Percentiles rank a stretch among this genome's conserved stretches.
These are phyloP conservation scores for Cytospora mali DNA, from an alignment of 2,329 filamentous ascomycete genomes.

Conservation along the genomic window DNA sequence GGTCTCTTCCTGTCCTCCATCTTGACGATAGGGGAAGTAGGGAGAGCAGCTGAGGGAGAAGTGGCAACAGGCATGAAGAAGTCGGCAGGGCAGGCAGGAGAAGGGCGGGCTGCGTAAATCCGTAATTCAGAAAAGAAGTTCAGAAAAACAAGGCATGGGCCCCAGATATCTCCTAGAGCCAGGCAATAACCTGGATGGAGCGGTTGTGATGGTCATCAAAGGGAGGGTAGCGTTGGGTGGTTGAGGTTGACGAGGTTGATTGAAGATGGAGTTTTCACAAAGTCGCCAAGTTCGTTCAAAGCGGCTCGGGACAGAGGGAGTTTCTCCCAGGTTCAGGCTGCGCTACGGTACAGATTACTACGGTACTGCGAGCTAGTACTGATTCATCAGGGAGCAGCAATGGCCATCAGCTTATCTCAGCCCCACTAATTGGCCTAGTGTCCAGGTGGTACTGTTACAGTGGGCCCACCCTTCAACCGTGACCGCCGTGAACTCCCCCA, in stretches of 20 bases:
- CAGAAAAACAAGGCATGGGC: constrained; percentile 23
- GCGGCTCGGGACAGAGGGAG: constrained; percentile 13
- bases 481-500: not conserved
- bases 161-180: constrained; percentile 33
- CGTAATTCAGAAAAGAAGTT: constrained; percentile 21
- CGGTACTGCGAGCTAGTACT: constrained; percentile 21
- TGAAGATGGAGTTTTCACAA: constrained; percentile 28
- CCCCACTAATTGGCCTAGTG: not conserved
- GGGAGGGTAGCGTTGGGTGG: constrained; percentile 29
- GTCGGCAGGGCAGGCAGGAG: constrained; percentile 61
- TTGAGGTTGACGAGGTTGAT: constrained; percentile 31
- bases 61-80: constrained; percentile 84
- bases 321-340: not conserved
- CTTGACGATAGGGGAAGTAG: constrained; percentile 83
- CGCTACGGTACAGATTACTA: not conserved
- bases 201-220: constrained; percentile 42
- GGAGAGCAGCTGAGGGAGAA: constrained; percentile 68
- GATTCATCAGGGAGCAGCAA: constrained; percentile 6
- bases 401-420: constrained; percentile 18
- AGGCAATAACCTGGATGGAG: constrained; percentile 40
- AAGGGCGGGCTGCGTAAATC: constrained; percentile 46
- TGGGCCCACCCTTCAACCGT: not conserved
- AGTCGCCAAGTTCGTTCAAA: constrained; percentile 22
- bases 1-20: constrained; percentile 99
- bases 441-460: not conserved